A percentile compares a stretch with the other conserved stretches of the same genome.
Evolutionary conservation across 345 rosid species (phyloP).

Genomic region (Eucalyptus cloeziana): DNA sequence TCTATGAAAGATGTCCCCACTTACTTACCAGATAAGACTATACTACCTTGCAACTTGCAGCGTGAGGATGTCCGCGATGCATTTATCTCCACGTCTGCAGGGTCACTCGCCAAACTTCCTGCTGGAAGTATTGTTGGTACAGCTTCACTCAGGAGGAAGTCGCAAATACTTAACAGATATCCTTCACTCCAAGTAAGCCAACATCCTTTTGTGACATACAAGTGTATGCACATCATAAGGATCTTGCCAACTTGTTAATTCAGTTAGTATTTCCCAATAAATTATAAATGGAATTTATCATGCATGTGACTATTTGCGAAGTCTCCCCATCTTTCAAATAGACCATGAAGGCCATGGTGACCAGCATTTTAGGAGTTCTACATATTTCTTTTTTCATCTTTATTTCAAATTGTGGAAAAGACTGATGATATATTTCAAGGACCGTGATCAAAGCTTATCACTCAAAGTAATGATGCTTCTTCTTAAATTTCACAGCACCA

Average conservation of each 20-base stretch:
- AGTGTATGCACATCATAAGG: background rate
- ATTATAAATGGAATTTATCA: background rate
- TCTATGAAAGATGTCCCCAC: constrained; percentile 99
- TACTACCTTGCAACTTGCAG: constrained; percentile 76
- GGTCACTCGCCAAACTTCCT: constrained; percentile 72
- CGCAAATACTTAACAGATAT: constrained; percentile 83
- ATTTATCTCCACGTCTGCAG: constrained; percentile 52
- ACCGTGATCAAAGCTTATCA: background rate
- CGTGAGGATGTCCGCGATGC: constrained; percentile 99
- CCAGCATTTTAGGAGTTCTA: background rate
- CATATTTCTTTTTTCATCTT: background rate
- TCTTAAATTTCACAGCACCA: background rate
- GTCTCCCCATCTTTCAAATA: background rate
- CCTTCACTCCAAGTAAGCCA: constrained; percentile 58
- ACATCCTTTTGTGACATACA: background rate
- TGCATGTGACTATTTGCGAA: background rate
- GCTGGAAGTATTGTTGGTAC: constrained; percentile 87
- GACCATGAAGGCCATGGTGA: background rate
- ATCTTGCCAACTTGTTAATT: background rate
- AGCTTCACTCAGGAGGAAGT: constrained; percentile 95
- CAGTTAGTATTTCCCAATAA: background rate
- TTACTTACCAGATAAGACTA: constrained; percentile 71
- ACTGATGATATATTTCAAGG: background rate
- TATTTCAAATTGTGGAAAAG: background rate
- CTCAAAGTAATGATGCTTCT: background rate